These are phyloP conservation scores for Thuidium tamariscinum DNA, from an alignment of 225 moss, liverwort and hornwort species.

Conservation along the genomic window DNA sequence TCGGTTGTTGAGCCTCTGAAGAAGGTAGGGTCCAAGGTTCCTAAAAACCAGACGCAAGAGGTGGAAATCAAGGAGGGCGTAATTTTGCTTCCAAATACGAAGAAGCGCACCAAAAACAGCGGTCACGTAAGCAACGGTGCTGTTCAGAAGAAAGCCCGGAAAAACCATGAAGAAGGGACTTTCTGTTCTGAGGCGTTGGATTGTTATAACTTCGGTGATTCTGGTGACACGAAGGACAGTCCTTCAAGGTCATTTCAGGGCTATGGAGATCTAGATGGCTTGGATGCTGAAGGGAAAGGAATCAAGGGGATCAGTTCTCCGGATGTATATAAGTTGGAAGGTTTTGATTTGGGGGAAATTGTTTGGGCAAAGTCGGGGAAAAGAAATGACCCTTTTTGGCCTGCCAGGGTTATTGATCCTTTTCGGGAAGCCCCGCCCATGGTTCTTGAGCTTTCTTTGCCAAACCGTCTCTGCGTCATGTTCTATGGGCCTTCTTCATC, in stretches of 20 bases:
- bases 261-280: slow-evolving; percentile 47
- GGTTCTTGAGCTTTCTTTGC: slow-evolving; percentile 71
- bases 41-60: slow-evolving; percentile 38
- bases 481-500: slow-evolving; percentile 91
- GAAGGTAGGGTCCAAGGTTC: slow-evolving; percentile 52
- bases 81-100: slow-evolving; percentile 11
- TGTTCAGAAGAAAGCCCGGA: slow-evolving; percentile 22
- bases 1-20: slow-evolving; percentile 88
- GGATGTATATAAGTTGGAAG: slow-evolving; percentile 64
- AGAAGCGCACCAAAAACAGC: slow-evolving; percentile 25
- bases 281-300: slow-evolving; percentile 60
- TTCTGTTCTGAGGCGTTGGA: slow-evolving; percentile 15
- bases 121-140: slow-evolving; percentile 15
- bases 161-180: neutral
- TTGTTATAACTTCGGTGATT: slow-evolving; percentile 16
- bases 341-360: slow-evolving; percentile 92
- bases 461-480: slow-evolving; percentile 94
- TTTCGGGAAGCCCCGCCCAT: slow-evolving; percentile 81
- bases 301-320: slow-evolving; percentile 17
- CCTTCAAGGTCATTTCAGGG: slow-evolving; percentile 28
- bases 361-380: slow-evolving; percentile 99
- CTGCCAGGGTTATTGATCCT: slow-evolving; percentile 96
- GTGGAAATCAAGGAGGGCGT: slow-evolving; percentile 37
- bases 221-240: slow-evolving; percentile 24
- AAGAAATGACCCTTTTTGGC: slow-evolving; percentile 98